Percentiles rank a stretch among this genome's conserved stretches.
These are phyloP conservation scores for Viridothelium virens DNA, from an alignment of 495 filamentous ascomycete species.

Conservation along the genomic window DNA sequence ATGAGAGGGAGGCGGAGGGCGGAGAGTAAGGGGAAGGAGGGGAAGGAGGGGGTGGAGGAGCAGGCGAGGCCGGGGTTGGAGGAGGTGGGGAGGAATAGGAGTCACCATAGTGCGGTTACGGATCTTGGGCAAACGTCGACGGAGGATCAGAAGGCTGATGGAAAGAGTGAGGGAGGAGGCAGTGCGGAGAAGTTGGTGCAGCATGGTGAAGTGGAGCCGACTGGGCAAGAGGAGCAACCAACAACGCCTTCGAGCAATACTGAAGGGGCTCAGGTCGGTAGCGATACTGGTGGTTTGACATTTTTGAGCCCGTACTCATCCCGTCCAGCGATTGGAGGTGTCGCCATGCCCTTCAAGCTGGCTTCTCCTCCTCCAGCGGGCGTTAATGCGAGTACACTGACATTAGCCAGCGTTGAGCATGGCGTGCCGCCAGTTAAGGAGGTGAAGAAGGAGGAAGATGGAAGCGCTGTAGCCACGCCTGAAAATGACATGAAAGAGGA, in stretches of 20 bases:
- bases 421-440: background rate
- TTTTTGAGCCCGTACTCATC: conserved; percentile 5
- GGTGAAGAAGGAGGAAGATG: background rate
- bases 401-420: background rate
- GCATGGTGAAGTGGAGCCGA: background rate
- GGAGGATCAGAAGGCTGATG: background rate
- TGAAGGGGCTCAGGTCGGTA: background rate
- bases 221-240: background rate
- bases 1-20: background rate
- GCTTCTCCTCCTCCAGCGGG: conserved; percentile 1
- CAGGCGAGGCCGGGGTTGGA: background rate
- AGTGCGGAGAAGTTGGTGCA: background rate
- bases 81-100: background rate
- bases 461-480: background rate
- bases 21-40: background rate
- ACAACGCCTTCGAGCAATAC: background rate
- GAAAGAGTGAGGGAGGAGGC: background rate
- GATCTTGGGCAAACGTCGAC: background rate
- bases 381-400: background rate
- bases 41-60: background rate
- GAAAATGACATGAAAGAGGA: background rate
- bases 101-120: background rate
- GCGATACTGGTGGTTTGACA: background rate
- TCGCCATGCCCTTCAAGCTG: conserved; percentile 4
- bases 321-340: background rate